These are phyloP conservation scores for Backusella liffmaniae DNA, from an alignment of 192 early-diverging fungal genomes.

Conservation along the genomic window DNA sequence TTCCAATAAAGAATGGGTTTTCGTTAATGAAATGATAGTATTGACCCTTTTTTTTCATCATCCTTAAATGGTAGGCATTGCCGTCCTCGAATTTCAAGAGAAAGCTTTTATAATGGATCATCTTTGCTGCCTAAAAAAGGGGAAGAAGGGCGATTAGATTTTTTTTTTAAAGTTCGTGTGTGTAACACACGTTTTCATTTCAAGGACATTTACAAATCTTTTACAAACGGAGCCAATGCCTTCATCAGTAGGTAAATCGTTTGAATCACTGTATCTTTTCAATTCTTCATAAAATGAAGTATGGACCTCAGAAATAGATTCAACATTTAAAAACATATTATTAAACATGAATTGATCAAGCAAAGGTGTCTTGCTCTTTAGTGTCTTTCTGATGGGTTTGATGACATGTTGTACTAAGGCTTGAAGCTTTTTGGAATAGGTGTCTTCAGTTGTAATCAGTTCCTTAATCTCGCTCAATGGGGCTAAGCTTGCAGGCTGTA, in stretches of 20 bases:
- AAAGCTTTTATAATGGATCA: slow-evolving; percentile 2
- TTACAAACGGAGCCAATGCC: not conserved
- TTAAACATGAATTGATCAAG: slow-evolving; percentile 51
- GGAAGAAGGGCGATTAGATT: not conserved
- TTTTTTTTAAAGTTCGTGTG: not conserved
- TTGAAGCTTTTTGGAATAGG: not conserved
- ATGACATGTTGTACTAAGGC: not conserved
- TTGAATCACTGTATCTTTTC: not conserved
- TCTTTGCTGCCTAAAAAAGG: not conserved
- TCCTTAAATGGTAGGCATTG: not conserved
- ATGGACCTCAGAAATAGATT: slow-evolving; percentile 49
- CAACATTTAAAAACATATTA: slow-evolving; percentile 55
- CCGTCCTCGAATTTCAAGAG: not conserved
- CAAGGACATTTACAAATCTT: slow-evolving; percentile 11
- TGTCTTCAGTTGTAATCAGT: not conserved
- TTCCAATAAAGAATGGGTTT: not conserved
- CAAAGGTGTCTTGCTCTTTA: slow-evolving; percentile 18
- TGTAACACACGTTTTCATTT: slow-evolving; percentile 6
- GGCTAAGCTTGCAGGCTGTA: not conserved
- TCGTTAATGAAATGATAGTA: not conserved
- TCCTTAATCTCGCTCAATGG: not conserved
- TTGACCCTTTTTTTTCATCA: not conserved
- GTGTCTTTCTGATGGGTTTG: not conserved
- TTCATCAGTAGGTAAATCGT: not conserved
- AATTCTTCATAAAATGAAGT: slow-evolving; percentile 46